phyloP scores from a whole-genome alignment of 495 filamentous ascomycete species.

The Trichoderma reesei region DNA sequence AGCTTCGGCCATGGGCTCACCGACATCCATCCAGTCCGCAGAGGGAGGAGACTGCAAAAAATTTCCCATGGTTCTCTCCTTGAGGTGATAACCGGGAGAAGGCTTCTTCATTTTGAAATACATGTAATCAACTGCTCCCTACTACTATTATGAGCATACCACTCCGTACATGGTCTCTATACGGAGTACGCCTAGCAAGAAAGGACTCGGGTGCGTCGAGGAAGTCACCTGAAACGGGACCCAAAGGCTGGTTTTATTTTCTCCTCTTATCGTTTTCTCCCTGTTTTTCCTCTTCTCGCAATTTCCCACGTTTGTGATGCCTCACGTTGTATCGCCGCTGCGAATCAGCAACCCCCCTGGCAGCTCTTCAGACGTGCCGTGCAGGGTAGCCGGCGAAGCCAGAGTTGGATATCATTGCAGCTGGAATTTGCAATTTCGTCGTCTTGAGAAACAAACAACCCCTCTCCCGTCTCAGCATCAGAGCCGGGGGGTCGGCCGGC shows the following conservation, averaged over 20 bases:
- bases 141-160: background rate
- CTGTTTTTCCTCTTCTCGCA: background rate
- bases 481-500: background rate
- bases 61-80: background rate
- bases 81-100: background rate
- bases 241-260: background rate
- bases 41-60: background rate
- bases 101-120: background rate
- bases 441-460: background rate
- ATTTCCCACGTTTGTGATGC: background rate
- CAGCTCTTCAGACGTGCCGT: background rate
- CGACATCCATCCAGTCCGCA: background rate
- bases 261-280: no score
- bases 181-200: background rate
- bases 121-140: no score
- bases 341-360: background rate
- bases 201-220: background rate
- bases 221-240: conserved; percentile 1
- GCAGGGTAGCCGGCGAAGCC: background rate
- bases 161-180: no score
- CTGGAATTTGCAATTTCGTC: conserved; percentile 2
- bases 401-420: background rate
- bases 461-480: background rate
- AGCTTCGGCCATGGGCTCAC: background rate
- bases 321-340: background rate